Conservation (phyloP, 306 rosid species). For the Betula pendula region DNA sequence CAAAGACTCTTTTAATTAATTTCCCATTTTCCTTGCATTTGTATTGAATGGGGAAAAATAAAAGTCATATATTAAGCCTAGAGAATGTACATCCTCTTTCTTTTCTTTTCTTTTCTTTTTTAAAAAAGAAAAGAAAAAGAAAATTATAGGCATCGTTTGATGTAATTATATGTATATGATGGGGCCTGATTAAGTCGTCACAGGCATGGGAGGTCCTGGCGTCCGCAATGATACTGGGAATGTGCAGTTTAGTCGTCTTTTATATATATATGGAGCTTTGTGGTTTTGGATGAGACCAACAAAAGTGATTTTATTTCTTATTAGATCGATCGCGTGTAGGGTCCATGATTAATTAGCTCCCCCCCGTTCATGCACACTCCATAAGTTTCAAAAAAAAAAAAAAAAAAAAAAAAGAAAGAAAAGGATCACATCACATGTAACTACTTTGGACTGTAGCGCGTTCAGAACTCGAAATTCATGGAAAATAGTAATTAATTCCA, state of each 20-base stretch:
- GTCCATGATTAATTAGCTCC: constrained; percentile 37
- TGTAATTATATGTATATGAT: constrained; percentile 3
- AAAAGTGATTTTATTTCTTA: constrained; percentile 29
- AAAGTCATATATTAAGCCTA: too few species aligned
- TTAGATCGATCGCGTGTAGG: constrained; percentile 35
- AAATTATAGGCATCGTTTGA: constrained; percentile 30
- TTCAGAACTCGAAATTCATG: constrained; percentile 26
- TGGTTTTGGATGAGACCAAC: constrained; percentile 15
- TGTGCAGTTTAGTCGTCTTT: constrained; percentile 43
- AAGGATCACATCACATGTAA: constrained; percentile 57
- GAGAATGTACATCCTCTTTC: neutral
- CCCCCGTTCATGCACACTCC: constrained; percentile 45
- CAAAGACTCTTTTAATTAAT: too few species aligned
- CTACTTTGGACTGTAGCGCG: constrained; percentile 52
- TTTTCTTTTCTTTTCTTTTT: constrained; percentile 32
- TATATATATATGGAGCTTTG: constrained; percentile 9
- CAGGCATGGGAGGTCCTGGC: constrained; percentile 49
- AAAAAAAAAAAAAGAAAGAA: neutral
- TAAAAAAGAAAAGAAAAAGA: too few species aligned
- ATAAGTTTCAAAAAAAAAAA: neutral
- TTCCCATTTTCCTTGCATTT: too few species aligned
- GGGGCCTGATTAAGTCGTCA: constrained; percentile 38
- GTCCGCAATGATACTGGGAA: constrained; percentile 48
- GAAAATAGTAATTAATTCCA: constrained; percentile 31
- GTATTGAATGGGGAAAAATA: too few species aligned